phyloP scores from a whole-genome alignment of 148 eudicot genomes.

The Rheum nobile region DNA sequence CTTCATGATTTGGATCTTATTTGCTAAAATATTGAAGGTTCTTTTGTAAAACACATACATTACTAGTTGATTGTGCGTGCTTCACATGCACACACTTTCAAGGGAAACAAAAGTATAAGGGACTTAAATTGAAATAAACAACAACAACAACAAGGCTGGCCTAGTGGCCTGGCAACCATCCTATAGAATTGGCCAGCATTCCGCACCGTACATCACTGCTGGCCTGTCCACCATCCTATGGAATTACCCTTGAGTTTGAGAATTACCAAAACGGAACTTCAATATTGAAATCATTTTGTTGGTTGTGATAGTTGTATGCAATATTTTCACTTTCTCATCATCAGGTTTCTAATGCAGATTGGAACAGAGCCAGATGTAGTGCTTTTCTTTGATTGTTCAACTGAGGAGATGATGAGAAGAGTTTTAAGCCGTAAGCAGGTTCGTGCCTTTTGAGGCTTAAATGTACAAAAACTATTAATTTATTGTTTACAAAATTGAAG shows the following conservation, averaged over 20 bases:
- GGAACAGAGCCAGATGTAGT: constrained; percentile 78
- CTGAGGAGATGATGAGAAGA: constrained; percentile 84
- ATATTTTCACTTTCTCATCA: background rate
- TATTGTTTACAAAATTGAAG: background rate
- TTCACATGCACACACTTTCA: too few relatives aligned
- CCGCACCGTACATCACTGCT: background rate
- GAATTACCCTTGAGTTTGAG: too few relatives aligned
- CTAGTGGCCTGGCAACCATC: too few relatives aligned
- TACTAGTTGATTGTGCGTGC: too few relatives aligned
- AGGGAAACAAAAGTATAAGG: too few relatives aligned
- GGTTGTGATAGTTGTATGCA: background rate
- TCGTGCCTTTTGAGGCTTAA: background rate
- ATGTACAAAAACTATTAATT: background rate
- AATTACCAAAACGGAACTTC: background rate
- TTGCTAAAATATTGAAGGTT: background rate
- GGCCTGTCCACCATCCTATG: too few relatives aligned
- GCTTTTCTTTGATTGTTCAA: constrained; percentile 92
- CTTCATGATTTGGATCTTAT: background rate
- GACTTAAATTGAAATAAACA: too few relatives aligned
- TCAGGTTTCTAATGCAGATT: constrained; percentile 30
- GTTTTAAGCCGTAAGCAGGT: constrained; percentile 82
- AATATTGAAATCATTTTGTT: background rate
- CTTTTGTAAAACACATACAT: background rate
- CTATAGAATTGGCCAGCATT: too few relatives aligned
- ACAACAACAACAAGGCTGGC: too few relatives aligned